Evolutionary conservation across 1,284 basidiomycete species (phyloP).

Genomic region (Tranzscheliella williamsii): DNA sequence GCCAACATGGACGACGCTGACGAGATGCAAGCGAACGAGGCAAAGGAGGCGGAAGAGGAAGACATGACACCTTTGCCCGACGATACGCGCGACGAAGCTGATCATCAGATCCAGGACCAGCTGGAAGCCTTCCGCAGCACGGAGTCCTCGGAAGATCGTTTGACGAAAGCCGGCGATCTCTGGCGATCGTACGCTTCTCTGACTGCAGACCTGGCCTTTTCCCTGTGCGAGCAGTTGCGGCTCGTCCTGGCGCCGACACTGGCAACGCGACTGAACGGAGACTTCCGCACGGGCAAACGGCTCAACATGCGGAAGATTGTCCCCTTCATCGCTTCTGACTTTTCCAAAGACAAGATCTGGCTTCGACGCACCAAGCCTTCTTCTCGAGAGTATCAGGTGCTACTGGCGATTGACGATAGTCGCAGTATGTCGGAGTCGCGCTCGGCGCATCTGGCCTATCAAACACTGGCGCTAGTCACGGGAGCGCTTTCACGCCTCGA

Average conservation of each 20-base stretch:
- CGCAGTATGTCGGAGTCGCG: constrained; percentile 93
- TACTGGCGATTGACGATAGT: constrained; percentile 93
- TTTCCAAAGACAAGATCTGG: constrained; percentile 99
- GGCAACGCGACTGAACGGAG: constrained; percentile 90
- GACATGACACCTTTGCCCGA: constrained; percentile 49
- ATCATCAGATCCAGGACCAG: constrained; percentile 51
- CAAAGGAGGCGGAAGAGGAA: constrained; percentile 60
- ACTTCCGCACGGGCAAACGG: constrained; percentile 96
- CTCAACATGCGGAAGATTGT: constrained; percentile 99
- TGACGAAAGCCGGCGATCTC: constrained; percentile 71
- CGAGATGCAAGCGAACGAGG: constrained; percentile 66
- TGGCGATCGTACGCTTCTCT: constrained; percentile 89
- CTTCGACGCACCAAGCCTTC: constrained; percentile 89
- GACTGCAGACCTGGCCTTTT: constrained; percentile 87
- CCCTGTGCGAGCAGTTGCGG: constrained; percentile 80
- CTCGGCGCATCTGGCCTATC: constrained; percentile 89
- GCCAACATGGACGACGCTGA: constrained; percentile 63
- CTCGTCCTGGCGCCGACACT: constrained; percentile 93
- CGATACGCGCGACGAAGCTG: constrained; percentile 38
- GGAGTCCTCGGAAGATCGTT: constrained; percentile 66
- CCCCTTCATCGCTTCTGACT: constrained; percentile 96
- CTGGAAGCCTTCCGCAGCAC: constrained; percentile 69
- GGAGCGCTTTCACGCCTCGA: constrained; percentile 89
- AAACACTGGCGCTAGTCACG: constrained; percentile 88
- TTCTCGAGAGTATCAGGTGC: constrained; percentile 92